phyloP scores from a whole-genome alignment of 306 rosid species.

The Alnus glutinosa region DNA sequence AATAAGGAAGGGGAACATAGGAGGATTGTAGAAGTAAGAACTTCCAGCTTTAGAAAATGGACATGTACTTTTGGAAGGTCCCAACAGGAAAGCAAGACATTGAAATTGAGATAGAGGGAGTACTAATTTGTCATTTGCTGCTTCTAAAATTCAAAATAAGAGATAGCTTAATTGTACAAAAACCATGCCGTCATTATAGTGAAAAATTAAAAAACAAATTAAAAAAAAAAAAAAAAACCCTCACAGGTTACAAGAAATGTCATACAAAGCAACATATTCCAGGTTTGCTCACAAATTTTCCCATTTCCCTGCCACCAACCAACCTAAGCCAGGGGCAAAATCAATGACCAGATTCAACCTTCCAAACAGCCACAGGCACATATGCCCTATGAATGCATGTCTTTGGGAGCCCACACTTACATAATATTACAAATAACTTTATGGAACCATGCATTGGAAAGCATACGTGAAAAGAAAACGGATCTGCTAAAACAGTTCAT shows the following conservation, averaged over 20 bases:
- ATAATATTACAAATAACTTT: not conserved
- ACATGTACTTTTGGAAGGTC: not conserved
- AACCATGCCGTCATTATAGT: not conserved
- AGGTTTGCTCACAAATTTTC: not conserved
- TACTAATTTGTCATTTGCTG: not conserved
- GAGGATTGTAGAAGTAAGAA: not conserved
- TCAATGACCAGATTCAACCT: not conserved
- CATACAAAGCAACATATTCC: not conserved
- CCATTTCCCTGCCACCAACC: not conserved
- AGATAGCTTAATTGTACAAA: not conserved
- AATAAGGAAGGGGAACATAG: not conserved
- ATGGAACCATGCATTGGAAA: constrained; percentile 15
- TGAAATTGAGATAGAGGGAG: not conserved
- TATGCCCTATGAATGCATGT: not conserved
- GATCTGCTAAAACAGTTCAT: not conserved
- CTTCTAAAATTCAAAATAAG: not conserved
- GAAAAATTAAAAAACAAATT: too few species aligned
- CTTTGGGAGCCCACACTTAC: not conserved
- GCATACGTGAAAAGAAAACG: not conserved
- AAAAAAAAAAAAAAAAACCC: not conserved
- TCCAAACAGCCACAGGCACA: not conserved
- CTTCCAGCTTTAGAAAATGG: not conserved
- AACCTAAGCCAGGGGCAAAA: not conserved
- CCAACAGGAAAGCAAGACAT: not conserved
- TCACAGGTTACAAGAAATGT: not conserved